phyloP scores from a whole-genome alignment of 2,329 filamentous ascomycete species.

The Paradendryphiella salina region DNA sequence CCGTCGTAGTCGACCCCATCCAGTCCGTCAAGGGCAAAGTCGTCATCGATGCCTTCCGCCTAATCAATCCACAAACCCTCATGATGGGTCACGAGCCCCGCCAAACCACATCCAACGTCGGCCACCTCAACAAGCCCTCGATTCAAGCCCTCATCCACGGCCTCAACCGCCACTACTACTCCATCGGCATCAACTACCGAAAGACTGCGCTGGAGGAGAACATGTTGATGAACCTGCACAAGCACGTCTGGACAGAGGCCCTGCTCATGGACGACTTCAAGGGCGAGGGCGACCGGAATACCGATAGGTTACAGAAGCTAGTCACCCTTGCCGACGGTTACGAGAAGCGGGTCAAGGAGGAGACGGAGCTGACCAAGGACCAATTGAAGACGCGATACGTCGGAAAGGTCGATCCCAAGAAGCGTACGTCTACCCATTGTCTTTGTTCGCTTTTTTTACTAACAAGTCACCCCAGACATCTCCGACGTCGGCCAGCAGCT shows the following conservation, averaged over 20 bases:
- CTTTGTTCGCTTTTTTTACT: constrained; percentile 9
- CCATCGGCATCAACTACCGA: constrained; percentile 95
- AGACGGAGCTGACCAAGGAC: constrained; percentile 94
- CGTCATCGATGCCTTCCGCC: constrained; percentile 97
- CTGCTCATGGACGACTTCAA: constrained; percentile 96
- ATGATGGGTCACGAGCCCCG: constrained; percentile 98
- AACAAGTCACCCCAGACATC: constrained; percentile 60
- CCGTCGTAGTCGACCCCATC: constrained; percentile 97
- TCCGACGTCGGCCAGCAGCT: constrained; percentile 94
- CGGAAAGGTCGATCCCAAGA: constrained; percentile 98
- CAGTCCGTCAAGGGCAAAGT: constrained; percentile 99
- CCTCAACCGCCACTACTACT: constrained; percentile 98
- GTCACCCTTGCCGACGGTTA: constrained; percentile 92
- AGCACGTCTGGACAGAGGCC: constrained; percentile 98
- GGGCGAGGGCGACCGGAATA: constrained; percentile 79
- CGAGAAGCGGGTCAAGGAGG: constrained; percentile 98
- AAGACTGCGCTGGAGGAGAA: constrained; percentile 98
- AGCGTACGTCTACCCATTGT: constrained; percentile 60
- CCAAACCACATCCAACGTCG: constrained; percentile 96
- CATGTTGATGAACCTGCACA: constrained; percentile 99
- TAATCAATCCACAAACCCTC: constrained; percentile 96
- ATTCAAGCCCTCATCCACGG: constrained; percentile 99
- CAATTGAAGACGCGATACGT: constrained; percentile 99
- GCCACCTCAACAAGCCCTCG: constrained; percentile 98
- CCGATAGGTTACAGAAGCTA: constrained; percentile 81